Evolutionary conservation across 1,284 basidiomycete genomes (phyloP), one percentile per base, ranked within the genome.

Genomic region (Sparassis latifolia): DNA sequence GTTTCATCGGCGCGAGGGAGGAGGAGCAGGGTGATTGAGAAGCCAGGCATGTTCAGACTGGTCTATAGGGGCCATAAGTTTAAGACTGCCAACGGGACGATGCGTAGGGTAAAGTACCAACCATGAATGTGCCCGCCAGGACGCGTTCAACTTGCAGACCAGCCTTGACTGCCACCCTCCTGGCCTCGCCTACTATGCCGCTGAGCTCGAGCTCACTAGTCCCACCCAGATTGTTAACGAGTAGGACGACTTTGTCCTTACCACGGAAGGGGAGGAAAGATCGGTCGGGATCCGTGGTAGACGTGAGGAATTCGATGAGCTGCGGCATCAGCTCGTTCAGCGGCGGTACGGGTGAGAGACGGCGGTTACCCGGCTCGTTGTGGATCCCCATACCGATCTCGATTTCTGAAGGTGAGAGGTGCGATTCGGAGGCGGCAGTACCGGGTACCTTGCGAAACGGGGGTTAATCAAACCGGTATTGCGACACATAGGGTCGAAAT

Each of bases 21-120:
- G 31, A 92, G 80, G 10, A 97, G 76, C 9, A 94, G 76, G 0
- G 94, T 92, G 54, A 97, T 71, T 4, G 91, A 94, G 70, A 97
- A 95, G 2, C 95, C 94, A 33, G 93, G 91, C 88, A 97, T 93
- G 70, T 93, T 92, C 55, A 97, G 77, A 49, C 91, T 94, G 28
- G 92, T 91, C 88, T 90, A 57, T 1, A 33, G 7, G 9, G 35
- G 20, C 20, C 20, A 33, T 20, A 46, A 9, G 43, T 2, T 10
- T 28, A 39, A 31, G 30, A 6, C 3, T 10, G 10, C 9, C 30
- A 33, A 2, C 43, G 30, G 52, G 20, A 45, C 20, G 20, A 20
- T 20, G 20, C 20, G 20, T 20, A 20, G 20, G 20, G n/a, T 46
- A 38, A 28, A 49, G 2, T 30, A 64, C 72, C 39, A 52, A 86